Evolutionary conservation across 768 basidiomycete species (phyloP), one percentile per base, ranked within the genome.

Genomic region (Megacollybia marginata): DNA sequence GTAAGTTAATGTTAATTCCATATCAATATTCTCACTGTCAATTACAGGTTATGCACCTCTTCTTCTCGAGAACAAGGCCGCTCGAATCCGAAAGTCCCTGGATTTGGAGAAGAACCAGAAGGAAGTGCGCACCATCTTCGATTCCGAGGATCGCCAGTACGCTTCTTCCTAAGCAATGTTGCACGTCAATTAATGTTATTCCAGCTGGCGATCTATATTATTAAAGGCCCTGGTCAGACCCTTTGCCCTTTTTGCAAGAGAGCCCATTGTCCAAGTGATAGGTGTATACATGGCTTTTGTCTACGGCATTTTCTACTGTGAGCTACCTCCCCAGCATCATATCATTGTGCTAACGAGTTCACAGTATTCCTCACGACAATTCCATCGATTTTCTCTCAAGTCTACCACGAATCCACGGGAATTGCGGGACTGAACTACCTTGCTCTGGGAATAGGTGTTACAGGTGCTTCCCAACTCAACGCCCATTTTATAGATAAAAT

Each of bases 341-440:
- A 32, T 48, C 15, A 32, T 49, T 43, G 32, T 34, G 16, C 43
- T 36, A 15, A 18, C 7, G 33, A 35, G 13, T 40, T 16, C 16
- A 4, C 49, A 88, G 85, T 87, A 18, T 82, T 83, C 58, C 64
- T 88, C 32, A 83, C 83, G 1, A 83, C 76, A 0, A 75, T 88
- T 31, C 80, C 85, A 0, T 54, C 62, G 0, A 83, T 85, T 42
- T 88, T 80, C 54, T 61, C 69, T 47, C 63, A 66, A 4, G 60
- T 72, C 1, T 91, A 90, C 57, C 63, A 72, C 34, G 64, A 86
- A 59, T 52, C 59, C 0, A 62, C 74, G 9, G 83, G 85, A 5
- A 80, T 83, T 45, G 71, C 78, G 0, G 83, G 85, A 0, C 62
- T 89, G 31, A 71, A 89, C 56, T 92, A 88, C 55, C 68, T 90